phyloP scores from a whole-genome alignment of 306 rosid genomes.

The Castanospermum australe region DNA sequence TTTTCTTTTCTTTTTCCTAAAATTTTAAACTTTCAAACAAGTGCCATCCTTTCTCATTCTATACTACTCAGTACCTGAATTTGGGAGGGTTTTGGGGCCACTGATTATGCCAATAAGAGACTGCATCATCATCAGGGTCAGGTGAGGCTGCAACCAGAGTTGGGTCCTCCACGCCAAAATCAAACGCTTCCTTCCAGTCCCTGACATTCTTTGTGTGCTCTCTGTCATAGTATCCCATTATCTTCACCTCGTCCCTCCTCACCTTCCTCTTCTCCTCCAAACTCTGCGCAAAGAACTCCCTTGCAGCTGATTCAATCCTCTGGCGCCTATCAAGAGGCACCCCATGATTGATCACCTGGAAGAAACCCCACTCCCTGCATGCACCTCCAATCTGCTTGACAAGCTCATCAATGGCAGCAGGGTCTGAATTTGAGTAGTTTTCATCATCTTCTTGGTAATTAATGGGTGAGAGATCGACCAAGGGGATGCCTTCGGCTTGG shows the following conservation, averaged over 20 bases:
- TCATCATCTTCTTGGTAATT: background rate
- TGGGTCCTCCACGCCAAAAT: conserved; percentile 34
- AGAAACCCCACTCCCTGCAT: conserved; percentile 57
- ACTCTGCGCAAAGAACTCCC: conserved; percentile 46
- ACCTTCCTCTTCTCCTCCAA: conserved; percentile 55
- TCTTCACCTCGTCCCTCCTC: conserved; percentile 27
- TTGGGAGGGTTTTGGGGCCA: conserved; percentile 51
- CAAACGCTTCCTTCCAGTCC: conserved; percentile 69
- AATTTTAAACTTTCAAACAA: too few relatives aligned
- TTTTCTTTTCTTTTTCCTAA: too few relatives aligned
- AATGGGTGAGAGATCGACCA: conserved; percentile 29
- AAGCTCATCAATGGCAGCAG: background rate
- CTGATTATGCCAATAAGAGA: conserved; percentile 38
- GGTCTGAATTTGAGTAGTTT: background rate
- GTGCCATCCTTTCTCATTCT: too few relatives aligned
- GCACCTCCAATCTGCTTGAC: conserved; percentile 40
- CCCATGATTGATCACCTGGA: conserved; percentile 59
- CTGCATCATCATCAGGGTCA: conserved; percentile 25
- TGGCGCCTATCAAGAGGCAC: conserved; percentile 31
- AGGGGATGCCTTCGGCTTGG: conserved; percentile 38
- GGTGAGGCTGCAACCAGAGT: conserved; percentile 34
- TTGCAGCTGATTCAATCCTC: conserved; percentile 25
- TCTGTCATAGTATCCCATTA: conserved; percentile 44
- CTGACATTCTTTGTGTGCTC: conserved; percentile 65
- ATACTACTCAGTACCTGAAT: conserved; percentile 32